Evolutionary conservation across 257 asterid species (phyloP), one percentile per base, ranked within the genome.

Genomic region (Solanum peruvianum): DNA sequence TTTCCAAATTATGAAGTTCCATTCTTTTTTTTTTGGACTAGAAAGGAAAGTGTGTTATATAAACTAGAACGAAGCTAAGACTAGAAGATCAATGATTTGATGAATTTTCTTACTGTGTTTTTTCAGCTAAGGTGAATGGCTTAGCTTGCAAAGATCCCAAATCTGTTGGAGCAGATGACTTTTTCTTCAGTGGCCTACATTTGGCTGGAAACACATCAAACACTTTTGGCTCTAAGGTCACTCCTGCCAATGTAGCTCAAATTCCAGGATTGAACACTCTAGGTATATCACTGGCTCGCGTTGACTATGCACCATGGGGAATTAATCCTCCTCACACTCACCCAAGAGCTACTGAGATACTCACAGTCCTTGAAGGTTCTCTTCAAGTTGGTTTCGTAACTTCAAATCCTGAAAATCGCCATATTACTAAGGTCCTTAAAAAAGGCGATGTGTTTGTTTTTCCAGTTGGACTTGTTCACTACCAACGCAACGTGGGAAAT

Each of bases 131-230:
- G 71, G 88, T 86, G 60, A 83, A 89, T 69, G 90, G 89, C 11
- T 11, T 73, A 33, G 86, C 86, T 11, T 90, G 92, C 89, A 90
- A 88, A 58, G 62, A 88, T 70, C 88, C 88, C 6, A 39, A 35
- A 29, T 16, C 62, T 23, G 90, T 25, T 23, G 6, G 18, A 31
- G 90, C 58, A 80, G 84, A 86, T 49, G 90, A 86, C 49, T 86
- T 88, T 90, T 39, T 82, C 92, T 90, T 88, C 89, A 86, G 87
- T 33, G 93, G 93, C 47, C 88, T 90, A n/a, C 88, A 89, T 60
- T 11, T 87, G 16, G 78, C 92, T 11, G 92, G 91, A 14, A 88
- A 92, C 71, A 90, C 92, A 1, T 45, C 88, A 12, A 92, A 90
- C 37, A 88, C 87, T 6, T 67, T 49, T 2, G 91, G 92, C 21